Evolutionary conservation across 768 basidiomycete genomes (phyloP), one percentile per base, ranked within the genome.

Genomic region (Mycena filopes): DNA sequence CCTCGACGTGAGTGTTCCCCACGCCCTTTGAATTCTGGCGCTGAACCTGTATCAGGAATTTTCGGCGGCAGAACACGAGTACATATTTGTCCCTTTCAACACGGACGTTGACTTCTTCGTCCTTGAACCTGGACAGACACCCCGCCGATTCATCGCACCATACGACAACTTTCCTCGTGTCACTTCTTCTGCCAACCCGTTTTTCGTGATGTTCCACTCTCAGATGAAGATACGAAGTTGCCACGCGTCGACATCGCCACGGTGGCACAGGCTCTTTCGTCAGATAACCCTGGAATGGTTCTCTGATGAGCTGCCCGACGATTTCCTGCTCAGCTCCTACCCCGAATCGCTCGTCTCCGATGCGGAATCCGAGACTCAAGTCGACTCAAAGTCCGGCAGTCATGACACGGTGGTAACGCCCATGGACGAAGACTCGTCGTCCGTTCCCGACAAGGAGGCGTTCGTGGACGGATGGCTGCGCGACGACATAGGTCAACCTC

Each of bases 161-260:
- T 58, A 58, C 56, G 38, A 28, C 36, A 31, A 48, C 21, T 48
- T 58, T 38, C 56, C 56, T n/a, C 56, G 29, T 5, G 56, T 58
- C 21, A 58, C 36, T 4, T 58, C 33, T 13, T 58, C 56, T 25
- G 56, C 56, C 21, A 47, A 48, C 46, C 56, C 56, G 23, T 58
- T 58, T 25, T 58, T 58, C 46, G 56, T 48, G 16, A 40, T 45
- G 12, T 58, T 58, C 45, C 12, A 58, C 21, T 36, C 56, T 23
- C 43, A 16, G 12, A 15, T n/a, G 7, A 47, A 3, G 23, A 58
- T 57, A 47, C 8, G 25, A 38, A 0, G 13, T 4, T 38, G 10
- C 33, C 4, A 40, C 28, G 18, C 31, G n/a, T 38, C 23, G 4
- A 10, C 6, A 15, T 47, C 56, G 21, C 13, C 47, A 16, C 20